Evolutionary conservation across 257 asterid species (phyloP), one percentile per base, ranked within the genome.

Genomic region (Nicotiana obtusifolia): DNA sequence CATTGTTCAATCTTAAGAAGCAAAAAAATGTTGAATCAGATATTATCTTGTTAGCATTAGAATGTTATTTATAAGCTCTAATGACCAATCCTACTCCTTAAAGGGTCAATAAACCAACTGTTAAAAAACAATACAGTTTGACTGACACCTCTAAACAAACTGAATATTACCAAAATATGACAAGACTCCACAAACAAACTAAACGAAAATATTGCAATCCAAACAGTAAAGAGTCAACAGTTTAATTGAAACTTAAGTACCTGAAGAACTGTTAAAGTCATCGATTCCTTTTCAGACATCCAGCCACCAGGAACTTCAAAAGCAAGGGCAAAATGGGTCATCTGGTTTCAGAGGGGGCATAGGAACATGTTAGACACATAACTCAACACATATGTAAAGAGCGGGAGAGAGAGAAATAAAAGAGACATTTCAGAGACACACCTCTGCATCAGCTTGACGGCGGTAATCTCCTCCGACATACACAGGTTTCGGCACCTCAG

Each of bases 301-400:
- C 97, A 94, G 76, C 98, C 98, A 83, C 98, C 97, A 83, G 92
- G 97, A 84, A 91, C 88, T 89, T 93, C 97, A 75, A 94, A 94
- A 71, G 97, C 98, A 80, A 94, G 97, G 59, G 97, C 95, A 87
- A 94, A 93, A 91, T 94, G 98, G 81, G 98, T 90, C 24, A 78
- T 57, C 98, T 94, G 88, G 76, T 52, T 76, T 82, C 20, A 77
- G 19, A 81, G 19, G 0, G 16, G 20, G 65, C 20, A 83, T 13
- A 60, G 28, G 53, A 64, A 80, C 4, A 2, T 49, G 30, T 80
- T 37, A 80, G 64, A 52, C 31, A 30, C 35, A 47, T 61, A 66
- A 28, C 67, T 7, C 61, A 47, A 24, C 62, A 24, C 17, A 0
- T 26, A 44, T 11, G 28, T 3, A 20, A 44, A 71, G 20, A 41